These are phyloP conservation scores for Polymyxa betae DNA, from an alignment of 208 protist genomes.

Conservation along the genomic window DNA sequence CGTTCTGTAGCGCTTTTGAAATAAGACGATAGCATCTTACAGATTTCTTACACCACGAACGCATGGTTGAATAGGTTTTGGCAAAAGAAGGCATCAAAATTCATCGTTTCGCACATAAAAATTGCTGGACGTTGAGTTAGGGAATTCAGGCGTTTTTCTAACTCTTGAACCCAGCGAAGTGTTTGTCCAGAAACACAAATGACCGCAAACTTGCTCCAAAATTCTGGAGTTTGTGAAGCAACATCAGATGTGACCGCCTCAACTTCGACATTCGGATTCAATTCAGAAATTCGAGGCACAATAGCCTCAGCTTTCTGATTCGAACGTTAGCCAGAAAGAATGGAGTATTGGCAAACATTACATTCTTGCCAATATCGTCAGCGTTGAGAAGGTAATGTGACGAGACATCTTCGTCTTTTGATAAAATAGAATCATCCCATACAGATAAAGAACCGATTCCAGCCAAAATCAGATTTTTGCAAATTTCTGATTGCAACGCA, in stretches of 20 bases:
- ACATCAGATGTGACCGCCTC: background rate
- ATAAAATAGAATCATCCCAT: background rate
- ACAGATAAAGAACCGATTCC: background rate
- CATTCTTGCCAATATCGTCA: background rate
- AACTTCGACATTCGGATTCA: conserved; percentile 28
- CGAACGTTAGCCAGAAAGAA: background rate
- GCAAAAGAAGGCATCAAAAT: conserved; percentile 26
- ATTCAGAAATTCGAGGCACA: background rate
- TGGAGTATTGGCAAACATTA: background rate
- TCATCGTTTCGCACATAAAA: background rate
- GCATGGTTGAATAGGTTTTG: background rate
- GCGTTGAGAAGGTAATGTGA: background rate
- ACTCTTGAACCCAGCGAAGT: background rate
- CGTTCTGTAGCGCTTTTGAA: background rate
- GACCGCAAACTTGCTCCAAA: background rate
- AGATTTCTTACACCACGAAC: background rate
- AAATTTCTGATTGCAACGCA: background rate
- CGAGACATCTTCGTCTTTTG: conserved; percentile 16
- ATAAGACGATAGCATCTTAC: background rate
- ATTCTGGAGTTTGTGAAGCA: background rate
- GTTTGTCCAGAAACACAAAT: background rate
- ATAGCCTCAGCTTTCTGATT: background rate
- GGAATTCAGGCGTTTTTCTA: background rate
- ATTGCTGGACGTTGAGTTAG: background rate
- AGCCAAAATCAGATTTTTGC: conserved; percentile 34